phyloP scores from a whole-genome alignment of 1,139 yeast genomes.

The Eremothecium cymbalariae region DNA sequence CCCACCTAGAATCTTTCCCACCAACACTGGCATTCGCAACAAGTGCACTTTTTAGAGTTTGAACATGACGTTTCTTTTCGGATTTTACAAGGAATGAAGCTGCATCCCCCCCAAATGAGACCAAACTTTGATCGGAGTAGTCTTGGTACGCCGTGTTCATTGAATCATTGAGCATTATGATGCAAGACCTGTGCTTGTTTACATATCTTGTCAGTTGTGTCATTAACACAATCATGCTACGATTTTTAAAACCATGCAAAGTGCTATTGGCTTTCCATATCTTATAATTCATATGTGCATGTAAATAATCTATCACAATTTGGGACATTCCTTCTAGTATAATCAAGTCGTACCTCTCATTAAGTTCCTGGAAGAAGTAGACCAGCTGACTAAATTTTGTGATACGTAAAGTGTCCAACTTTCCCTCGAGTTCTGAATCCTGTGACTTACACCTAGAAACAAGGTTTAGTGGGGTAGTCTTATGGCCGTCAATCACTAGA shows the following conservation, averaged over 20 bases:
- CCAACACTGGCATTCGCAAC: conserved; percentile 31
- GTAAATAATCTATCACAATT: conserved; percentile 22
- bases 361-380: conserved; percentile 20
- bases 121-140: conserved; percentile 12
- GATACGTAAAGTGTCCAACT: conserved; percentile 13
- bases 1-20: conserved; percentile 27
- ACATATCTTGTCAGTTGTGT: conserved; percentile 26
- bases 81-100: conserved; percentile 23
- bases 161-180: conserved; percentile 25
- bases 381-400: conserved; percentile 25
- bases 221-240: conserved; percentile 21
- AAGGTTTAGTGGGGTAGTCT: conserved; percentile 12
- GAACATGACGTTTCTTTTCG: conserved; percentile 18
- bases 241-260: conserved; percentile 25
- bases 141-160: conserved; percentile 29
- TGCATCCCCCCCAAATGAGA: conserved; percentile 16
- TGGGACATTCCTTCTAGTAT: conserved; percentile 30
- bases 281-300: conserved; percentile 8
- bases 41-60: conserved; percentile 26
- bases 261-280: conserved; percentile 1
- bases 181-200: conserved; percentile 17
- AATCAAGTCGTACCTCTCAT: conserved; percentile 16
- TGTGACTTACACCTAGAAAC: not conserved
- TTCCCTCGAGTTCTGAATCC: conserved; percentile 1
- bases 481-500: conserved; percentile 27